phyloP scores from a whole-genome alignment of 345 rosid species.

The Syzygium grande region DNA sequence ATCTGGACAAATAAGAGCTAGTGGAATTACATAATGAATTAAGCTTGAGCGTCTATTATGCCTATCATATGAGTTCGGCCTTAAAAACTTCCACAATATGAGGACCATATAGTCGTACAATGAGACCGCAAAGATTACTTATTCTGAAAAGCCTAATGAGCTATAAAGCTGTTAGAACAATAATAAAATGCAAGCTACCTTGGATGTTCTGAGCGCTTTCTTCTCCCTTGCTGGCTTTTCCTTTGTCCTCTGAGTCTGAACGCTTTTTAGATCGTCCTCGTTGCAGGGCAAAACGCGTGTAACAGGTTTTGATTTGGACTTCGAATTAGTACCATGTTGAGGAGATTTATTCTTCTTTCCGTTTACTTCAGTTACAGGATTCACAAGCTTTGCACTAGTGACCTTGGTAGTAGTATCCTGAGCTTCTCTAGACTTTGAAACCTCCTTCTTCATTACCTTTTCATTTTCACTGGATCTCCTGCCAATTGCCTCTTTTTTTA shows the following conservation, averaged over 20 bases:
- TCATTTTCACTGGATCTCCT: conserved; percentile 19
- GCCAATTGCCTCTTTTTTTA: conserved; percentile 16
- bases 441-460: conserved; percentile 21
- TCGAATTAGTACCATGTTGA: conserved; percentile 1
- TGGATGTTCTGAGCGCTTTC: neutral
- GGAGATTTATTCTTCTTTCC: conserved; percentile 9
- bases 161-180: neutral
- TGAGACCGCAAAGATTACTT: neutral
- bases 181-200: neutral
- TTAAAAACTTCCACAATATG: neutral
- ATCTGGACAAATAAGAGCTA: conserved; percentile 26
- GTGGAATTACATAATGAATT: neutral
- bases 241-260: neutral
- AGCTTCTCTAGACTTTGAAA: conserved; percentile 25
- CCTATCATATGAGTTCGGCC: neutral
- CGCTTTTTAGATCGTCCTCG: neutral
- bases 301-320: neutral
- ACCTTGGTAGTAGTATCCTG: conserved; percentile 32
- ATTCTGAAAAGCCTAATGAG: neutral
- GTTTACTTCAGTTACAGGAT: conserved; percentile 20
- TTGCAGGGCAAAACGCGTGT: neutral
- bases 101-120: neutral
- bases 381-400: conserved; percentile 15
- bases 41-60: neutral
- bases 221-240: neutral